phyloP scores from a whole-genome alignment of 2,329 filamentous ascomycete species.

The Botrytis galanthina region DNA sequence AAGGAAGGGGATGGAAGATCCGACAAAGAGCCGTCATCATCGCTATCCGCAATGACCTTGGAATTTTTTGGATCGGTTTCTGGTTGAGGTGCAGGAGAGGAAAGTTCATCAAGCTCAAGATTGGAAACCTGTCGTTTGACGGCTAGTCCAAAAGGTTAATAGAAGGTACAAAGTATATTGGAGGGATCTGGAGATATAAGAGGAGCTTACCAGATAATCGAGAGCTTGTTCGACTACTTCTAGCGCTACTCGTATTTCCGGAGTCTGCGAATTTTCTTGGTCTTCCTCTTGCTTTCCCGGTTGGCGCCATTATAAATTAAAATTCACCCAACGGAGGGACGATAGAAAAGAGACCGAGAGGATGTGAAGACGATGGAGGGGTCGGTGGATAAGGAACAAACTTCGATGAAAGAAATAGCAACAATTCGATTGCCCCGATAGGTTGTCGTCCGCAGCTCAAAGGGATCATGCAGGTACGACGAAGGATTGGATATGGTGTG shows the following conservation, averaged over 20 bases:
- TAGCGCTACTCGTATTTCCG: slow-evolving; percentile 23
- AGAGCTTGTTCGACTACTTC: slow-evolving; percentile 25
- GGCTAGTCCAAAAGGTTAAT: slow-evolving; percentile 25
- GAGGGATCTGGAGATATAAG: neutral
- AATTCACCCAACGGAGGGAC: neutral
- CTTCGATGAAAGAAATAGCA: neutral
- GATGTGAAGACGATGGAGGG: neutral
- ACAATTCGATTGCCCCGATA: neutral
- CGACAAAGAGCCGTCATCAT: slow-evolving; percentile 24
- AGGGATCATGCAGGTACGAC: neutral
- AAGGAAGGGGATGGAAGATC: slow-evolving; percentile 25
- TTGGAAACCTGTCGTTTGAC: slow-evolving; percentile 29
- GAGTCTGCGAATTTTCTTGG: slow-evolving; percentile 25
- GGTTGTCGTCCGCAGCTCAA: neutral
- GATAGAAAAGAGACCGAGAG: neutral
- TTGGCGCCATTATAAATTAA: slow-evolving; percentile 24
- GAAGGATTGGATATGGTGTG: neutral
- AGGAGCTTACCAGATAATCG: slow-evolving; percentile 33
- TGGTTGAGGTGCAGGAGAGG: slow-evolving; percentile 14
- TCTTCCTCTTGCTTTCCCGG: slow-evolving; percentile 29
- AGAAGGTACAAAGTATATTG: neutral
- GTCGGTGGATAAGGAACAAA: neutral
- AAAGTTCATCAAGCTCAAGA: slow-evolving; percentile 21
- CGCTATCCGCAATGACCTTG: slow-evolving; percentile 13
- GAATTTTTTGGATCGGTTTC: neutral